Evolutionary conservation across 768 basidiomycete genomes (phyloP), one percentile per base, ranked within the genome.

Genomic region (Dictyophora rubrovolvata): DNA sequence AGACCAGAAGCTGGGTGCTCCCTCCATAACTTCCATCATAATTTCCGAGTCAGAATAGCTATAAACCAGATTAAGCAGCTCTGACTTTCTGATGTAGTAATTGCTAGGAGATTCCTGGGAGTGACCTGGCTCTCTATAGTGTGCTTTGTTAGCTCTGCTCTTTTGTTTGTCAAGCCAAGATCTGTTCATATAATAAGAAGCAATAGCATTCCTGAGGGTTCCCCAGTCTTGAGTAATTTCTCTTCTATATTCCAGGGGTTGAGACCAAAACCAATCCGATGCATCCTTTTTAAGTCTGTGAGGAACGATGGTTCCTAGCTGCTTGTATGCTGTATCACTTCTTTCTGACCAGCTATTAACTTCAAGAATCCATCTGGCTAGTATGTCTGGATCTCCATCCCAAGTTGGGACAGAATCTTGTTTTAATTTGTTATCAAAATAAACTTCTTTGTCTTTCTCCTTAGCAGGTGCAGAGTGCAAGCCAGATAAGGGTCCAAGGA

Each of bases 11-110:
- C 65, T 11, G 0, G 73, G 73, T 21, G 68, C 71, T 2, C 69
- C 68, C 10, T 66, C 65, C 72, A 73, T 72, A 12, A 74, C 64
- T 53, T 73, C 69, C 18, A 64, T 60, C 14, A 74, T 74, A 1
- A 71, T n/a, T 52, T 73, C 71, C 1, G 66, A 62, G 49, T 73
- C 70, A 2, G 59, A 55, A 33, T 61, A 42, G 2, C 60, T 48
- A 47, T 59, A 56, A 8, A 63, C 63, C 11, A 63, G 48, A 2
- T 48, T 52, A 23, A 69, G 54, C 11, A 72, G 59, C 18, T 69
- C 68, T 0, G 55, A 23, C 51, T 74, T 74, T 0, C 71, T 62
- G 46, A 73, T 71, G 61, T 62, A 71, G 51, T 72, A 74, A 17
- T 72, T 65, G 54, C 70, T 72, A 0, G 73, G 73, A 0, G 63